These are phyloP conservation scores for Phialocephala sp. DNA, from an alignment of 2,329 filamentous ascomycete genomes.

Conservation along the genomic window DNA sequence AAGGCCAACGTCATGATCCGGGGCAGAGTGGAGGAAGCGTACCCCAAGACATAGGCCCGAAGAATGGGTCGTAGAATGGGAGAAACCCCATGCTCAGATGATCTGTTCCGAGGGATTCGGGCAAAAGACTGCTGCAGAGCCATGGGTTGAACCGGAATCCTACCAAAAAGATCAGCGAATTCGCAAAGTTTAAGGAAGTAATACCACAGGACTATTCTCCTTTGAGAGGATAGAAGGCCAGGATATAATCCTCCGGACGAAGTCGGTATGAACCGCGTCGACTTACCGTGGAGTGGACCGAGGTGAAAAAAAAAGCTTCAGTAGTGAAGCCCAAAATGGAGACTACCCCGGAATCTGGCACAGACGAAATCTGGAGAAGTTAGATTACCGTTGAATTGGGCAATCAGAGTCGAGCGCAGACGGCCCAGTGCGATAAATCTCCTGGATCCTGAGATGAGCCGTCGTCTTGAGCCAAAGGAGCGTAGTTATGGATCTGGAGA, in stretches of 20 bases:
- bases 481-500: neutral
- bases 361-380: slow-evolving; percentile 31
- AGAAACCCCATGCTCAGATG: slow-evolving; percentile 47
- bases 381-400: slow-evolving; percentile 12
- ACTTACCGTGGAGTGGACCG: slow-evolving; percentile 13
- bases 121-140: slow-evolving; percentile 19
- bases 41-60: slow-evolving; percentile 65
- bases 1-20: slow-evolving; percentile 60
- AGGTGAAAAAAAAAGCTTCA: slow-evolving; percentile 6
- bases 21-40: slow-evolving; percentile 63
- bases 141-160: slow-evolving; percentile 9
- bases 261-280: slow-evolving; percentile 3
- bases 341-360: slow-evolving; percentile 30
- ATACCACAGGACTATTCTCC: neutral
- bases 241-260: neutral
- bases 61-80: slow-evolving; percentile 59
- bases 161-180: slow-evolving; percentile 21
- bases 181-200: neutral
- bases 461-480: neutral
- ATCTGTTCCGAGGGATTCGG: slow-evolving; percentile 35
- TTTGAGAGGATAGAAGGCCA: neutral
- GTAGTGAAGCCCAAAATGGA: slow-evolving; percentile 16
- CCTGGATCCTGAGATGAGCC: neutral
- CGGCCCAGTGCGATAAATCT: neutral
- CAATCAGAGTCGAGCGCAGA: neutral